Evolutionary conservation across 2,329 filamentous ascomycete genomes (phyloP), one percentile per base, ranked within the genome.

Genomic region (Phialocephala sp.): DNA sequence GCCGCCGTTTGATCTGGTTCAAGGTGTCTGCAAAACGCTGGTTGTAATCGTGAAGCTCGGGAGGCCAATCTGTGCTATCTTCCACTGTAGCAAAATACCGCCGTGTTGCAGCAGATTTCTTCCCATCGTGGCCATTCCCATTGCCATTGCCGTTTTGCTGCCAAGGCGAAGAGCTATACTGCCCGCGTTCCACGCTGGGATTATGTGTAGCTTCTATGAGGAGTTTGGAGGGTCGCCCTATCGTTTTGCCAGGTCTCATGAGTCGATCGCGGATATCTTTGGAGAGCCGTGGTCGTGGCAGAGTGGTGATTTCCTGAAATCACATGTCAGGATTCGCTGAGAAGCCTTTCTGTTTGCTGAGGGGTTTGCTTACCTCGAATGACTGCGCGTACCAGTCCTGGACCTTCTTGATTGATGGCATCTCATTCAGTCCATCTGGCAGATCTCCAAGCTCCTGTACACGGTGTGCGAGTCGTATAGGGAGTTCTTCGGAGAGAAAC

Each of bases 361-460:
- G 24, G 36, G 47, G 39, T 61, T 37, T 39, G 45, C 86, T 73
- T 86, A 97, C 94, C 88, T 99, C 95, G 76, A 99, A 99, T 60
- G 95, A 99, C 82, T 99, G 95, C 70, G 94, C 95, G 79, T 99
- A 99, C 95, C 95, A 99, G 76, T 98, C 94, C 78, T 94, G 91
- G 72, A 99, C 95, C 76, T 90, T 93, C 78, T 90, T 89, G 72
- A 99, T 97, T 12, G 95, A 98, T 45, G 94, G 92, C 95, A 99
- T 98, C 72, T 98, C 94, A 78, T 93, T 97, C 68, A 99, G 87
- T 63, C 95, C 95, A 85, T 99, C 95, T 41, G 95, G 95, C 2
- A 99, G 84, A 75, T 93, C 91, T 68, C 91, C 89, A 65, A 99
- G 87, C 82, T 99, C 95, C 80, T 97, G 92, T 66, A 99, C 95